Conservation (phyloP, 805 yeast species). For the Lachancea mirantina region DNA sequence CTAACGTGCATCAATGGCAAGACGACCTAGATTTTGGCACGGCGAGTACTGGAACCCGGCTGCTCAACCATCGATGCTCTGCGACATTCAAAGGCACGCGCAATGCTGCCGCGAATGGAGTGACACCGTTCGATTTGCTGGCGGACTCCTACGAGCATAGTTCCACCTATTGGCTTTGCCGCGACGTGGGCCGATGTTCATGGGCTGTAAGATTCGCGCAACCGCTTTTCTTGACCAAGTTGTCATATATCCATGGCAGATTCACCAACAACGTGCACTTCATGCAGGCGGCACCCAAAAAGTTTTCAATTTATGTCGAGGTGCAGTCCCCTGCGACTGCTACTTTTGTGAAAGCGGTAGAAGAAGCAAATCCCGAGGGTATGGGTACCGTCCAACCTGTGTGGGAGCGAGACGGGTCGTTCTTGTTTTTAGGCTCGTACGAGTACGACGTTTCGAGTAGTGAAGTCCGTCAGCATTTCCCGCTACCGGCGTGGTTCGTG, state of each 20-base stretch:
- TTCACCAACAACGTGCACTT: slow-evolving; percentile 32
- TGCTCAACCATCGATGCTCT: slow-evolving; percentile 33
- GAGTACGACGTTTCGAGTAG: slow-evolving; percentile 21
- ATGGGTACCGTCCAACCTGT: slow-evolving; percentile 14
- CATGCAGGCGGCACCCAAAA: slow-evolving; percentile 36
- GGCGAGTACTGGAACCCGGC: slow-evolving; percentile 32
- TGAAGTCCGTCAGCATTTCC: slow-evolving; percentile 25
- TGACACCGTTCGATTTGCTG: slow-evolving; percentile 24
- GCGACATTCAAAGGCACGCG: slow-evolving; percentile 19
- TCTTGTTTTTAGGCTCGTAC: slow-evolving; percentile 25
- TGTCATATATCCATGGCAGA: slow-evolving; percentile 33
- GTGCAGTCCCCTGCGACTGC: slow-evolving; percentile 10
- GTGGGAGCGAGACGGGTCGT: slow-evolving; percentile 17
- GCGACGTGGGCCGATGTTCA: slow-evolving; percentile 17
- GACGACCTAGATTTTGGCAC: slow-evolving; percentile 32
- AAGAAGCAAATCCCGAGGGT: slow-evolving; percentile 13
- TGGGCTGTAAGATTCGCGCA: slow-evolving; percentile 34
- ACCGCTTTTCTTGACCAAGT: slow-evolving; percentile 33
- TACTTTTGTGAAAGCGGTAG: slow-evolving; percentile 1
- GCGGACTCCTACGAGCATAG: slow-evolving; percentile 15
- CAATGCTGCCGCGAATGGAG: slow-evolving; percentile 19
- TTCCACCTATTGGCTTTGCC: slow-evolving; percentile 30
- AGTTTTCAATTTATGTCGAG: slow-evolving; percentile 28
- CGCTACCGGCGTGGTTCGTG: slow-evolving; percentile 28
- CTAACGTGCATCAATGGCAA: slow-evolving; percentile 30